A percentile compares a stretch with the other conserved stretches of the same genome.
These are phyloP conservation scores for Podospora appendiculata DNA, from an alignment of 495 filamentous ascomycete genomes.

Conservation along the genomic window DNA sequence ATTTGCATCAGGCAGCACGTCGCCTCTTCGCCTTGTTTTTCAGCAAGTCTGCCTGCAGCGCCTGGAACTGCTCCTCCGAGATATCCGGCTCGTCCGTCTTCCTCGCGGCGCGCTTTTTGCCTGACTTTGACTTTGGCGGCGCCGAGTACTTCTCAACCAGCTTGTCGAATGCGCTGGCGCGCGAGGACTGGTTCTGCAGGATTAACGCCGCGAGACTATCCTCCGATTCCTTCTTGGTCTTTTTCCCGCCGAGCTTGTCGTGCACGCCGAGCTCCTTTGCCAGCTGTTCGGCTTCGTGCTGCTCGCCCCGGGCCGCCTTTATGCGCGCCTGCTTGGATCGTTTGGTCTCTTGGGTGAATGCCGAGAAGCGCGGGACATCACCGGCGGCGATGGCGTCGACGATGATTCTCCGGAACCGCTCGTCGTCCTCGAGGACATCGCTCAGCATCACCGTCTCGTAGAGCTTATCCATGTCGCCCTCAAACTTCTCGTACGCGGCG, in stretches of 20 bases:
- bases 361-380: slow-evolving; percentile 54
- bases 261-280: slow-evolving; percentile 65
- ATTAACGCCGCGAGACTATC: slow-evolving; percentile 36
- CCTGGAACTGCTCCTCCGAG: slow-evolving; percentile 62
- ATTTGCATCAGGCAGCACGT: too few relatives aligned
- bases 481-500: slow-evolving; percentile 56
- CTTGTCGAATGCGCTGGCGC: slow-evolving; percentile 50
- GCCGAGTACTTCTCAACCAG: slow-evolving; percentile 66
- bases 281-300: slow-evolving; percentile 61
- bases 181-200: slow-evolving; percentile 26
- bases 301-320: slow-evolving; percentile 57
- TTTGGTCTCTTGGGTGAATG: slow-evolving; percentile 65
- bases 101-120: slow-evolving; percentile 39
- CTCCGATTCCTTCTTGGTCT: slow-evolving; percentile 33
- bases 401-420: slow-evolving; percentile 71
- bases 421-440: slow-evolving; percentile 77
- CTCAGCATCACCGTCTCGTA: slow-evolving; percentile 83
- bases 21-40: slow-evolving; percentile 34
- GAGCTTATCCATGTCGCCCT: slow-evolving; percentile 67
- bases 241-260: slow-evolving; percentile 41
- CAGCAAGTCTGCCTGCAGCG: slow-evolving; percentile 22
- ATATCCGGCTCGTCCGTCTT: slow-evolving; percentile 49
- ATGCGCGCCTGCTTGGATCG: slow-evolving; percentile 55
- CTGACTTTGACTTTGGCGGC: slow-evolving; percentile 31
- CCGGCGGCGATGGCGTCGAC: slow-evolving; percentile 67